Evolutionary conservation across 306 rosid genomes (phyloP), one percentile per base, ranked within the genome.

Genomic region (Biancaea sappan): DNA sequence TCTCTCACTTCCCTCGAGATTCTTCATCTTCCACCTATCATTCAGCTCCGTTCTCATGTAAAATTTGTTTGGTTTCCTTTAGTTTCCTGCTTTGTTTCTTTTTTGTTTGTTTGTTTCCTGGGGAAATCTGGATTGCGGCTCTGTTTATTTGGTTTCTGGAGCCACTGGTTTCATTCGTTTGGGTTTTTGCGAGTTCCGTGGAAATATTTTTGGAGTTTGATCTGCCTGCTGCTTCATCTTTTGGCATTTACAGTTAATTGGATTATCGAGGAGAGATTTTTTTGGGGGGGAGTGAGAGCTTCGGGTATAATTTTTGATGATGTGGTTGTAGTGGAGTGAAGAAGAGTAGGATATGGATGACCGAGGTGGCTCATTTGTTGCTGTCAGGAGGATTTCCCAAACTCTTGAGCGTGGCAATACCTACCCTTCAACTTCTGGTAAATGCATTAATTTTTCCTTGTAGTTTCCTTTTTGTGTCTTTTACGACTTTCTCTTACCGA

Each of bases 351-450:
- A 76, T 15, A 94, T 94, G 97, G 95, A 91, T 72, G 97, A 90
- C 70, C 83, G 97, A 84, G 99, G 97, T 60, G 95, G 97, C 51
- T 94, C 99, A 14, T 94, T 94, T 78, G 97, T 94, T 48, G 99
- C 97, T 47, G 99, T 94, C 0, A 76, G 99, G 81, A 91, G 99
- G 76, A 94, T 94, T 85, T 94, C 97, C 22, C 99, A 90, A 71
- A 90, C 90, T 79, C 87, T 94, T 72, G 97, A 94, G 41, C 96
- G 98, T 29, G 86, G 91, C 84, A 89, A 83, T 79, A 73, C 98
- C 69, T 92, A 85, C 79, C 93, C 90, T 79, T 88, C 99, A 62
- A 80, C 86, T 79, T 94, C 99, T 40, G 99, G 99, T 89, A 76
- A 73, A 37, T 51, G 26, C 41, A 78, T 79, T 72, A 1, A 29